Evolutionary conservation across 495 filamentous ascomycete genomes (phyloP).

Genomic region (Hypomontagnella submonticulosa): DNA sequence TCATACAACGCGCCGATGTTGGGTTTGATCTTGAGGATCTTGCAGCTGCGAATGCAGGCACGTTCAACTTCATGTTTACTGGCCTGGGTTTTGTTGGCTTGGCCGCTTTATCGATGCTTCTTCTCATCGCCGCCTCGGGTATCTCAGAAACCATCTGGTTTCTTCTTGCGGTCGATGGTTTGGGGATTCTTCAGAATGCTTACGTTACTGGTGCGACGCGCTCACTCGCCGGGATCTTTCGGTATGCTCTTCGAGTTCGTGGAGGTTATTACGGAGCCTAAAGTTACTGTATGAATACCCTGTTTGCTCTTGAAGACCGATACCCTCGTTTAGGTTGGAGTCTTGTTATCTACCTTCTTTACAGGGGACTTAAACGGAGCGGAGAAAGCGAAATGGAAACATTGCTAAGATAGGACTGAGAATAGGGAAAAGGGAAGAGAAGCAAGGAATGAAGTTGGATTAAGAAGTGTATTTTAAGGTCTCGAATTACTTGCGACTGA

Average conservation of each 20-base stretch:
- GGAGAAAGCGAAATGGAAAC: slow-evolving; percentile 44
- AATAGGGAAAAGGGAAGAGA: background rate
- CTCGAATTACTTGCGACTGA: background rate
- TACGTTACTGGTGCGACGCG: slow-evolving; percentile 48
- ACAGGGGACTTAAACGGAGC: slow-evolving; percentile 44
- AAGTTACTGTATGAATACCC: slow-evolving; percentile 51
- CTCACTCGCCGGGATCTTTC: slow-evolving; percentile 36
- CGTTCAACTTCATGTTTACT: background rate
- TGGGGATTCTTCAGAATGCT: slow-evolving; percentile 62
- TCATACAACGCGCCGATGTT: slow-evolving; percentile 50
- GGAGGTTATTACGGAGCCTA: slow-evolving; percentile 43
- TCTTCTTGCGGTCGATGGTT: slow-evolving; percentile 54
- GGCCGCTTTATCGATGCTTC: slow-evolving; percentile 53
- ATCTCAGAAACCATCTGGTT: slow-evolving; percentile 55
- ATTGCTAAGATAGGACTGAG: background rate
- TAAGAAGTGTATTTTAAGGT: no score
- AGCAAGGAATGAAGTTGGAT: background rate
- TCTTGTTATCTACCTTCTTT: slow-evolving; percentile 50
- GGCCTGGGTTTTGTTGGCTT: slow-evolving; percentile 15
- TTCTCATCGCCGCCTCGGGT: slow-evolving; percentile 54
- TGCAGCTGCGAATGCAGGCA: slow-evolving; percentile 31
- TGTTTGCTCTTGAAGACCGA: slow-evolving; percentile 47
- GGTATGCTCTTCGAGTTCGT: slow-evolving; percentile 48
- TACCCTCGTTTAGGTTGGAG: slow-evolving; percentile 47
- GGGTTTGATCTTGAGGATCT: slow-evolving; percentile 63